Evolutionary conservation across 345 rosid genomes (phyloP).

Genomic region (Corchorus capsularis): DNA sequence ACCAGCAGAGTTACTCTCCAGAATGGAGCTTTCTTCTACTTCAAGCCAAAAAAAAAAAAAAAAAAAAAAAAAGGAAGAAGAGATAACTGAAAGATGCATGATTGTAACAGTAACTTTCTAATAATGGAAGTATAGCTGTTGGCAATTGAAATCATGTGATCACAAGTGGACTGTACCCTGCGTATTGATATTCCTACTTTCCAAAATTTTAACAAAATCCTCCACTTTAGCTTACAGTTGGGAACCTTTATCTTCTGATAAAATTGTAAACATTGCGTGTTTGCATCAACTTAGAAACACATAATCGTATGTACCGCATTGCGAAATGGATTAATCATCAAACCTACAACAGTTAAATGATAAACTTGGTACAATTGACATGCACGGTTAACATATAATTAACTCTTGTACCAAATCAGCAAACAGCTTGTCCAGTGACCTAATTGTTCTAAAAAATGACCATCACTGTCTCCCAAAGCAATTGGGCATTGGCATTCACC

Average conservation of each 20-base stretch:
- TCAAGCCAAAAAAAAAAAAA: no score
- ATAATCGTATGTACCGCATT: not conserved
- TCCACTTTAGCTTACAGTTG: no score
- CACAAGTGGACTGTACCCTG: no score
- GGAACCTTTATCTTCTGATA: not conserved
- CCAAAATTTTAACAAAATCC: no score
- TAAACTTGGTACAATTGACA: not conserved
- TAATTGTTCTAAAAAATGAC: not conserved
- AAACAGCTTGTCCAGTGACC: not conserved
- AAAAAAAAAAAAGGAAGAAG: no score
- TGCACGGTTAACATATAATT: not conserved
- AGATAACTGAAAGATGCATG: no score
- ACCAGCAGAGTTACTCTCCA: not conserved
- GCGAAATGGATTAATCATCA: not conserved
- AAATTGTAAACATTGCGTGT: not conserved
- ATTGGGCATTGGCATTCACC: conserved; percentile 18
- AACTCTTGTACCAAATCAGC: not conserved
- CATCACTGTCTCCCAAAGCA: conserved; percentile 4
- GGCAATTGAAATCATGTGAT: no score
- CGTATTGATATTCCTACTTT: no score
- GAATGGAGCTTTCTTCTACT: not conserved
- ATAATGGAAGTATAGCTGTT: no score
- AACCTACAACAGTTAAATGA: no score
- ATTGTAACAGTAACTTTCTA: no score
- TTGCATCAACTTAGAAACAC: not conserved